These are phyloP conservation scores for Quercus glauca DNA, from an alignment of 306 rosid species.

Conservation along the genomic window DNA sequence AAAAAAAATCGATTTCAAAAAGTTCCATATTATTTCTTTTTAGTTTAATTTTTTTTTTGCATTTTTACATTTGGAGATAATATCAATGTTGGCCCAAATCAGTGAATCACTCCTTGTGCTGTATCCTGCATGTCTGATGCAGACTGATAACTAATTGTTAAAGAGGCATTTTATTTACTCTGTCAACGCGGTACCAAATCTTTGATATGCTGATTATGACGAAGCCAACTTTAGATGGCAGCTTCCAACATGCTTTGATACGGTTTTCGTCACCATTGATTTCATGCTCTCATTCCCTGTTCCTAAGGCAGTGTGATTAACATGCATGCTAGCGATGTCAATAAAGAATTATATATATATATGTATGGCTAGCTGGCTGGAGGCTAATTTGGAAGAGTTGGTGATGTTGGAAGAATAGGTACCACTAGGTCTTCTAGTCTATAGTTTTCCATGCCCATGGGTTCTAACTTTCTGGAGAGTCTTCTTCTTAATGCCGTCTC, in stretches of 20 bases:
- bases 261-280: constrained; percentile 4
- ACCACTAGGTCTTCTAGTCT: no score
- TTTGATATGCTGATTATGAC: not conserved
- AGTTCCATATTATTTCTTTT: no score
- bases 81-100: not conserved
- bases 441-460: no score
- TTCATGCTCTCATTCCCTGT: not conserved
- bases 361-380: no score
- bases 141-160: constrained; percentile 14
- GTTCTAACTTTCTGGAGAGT: no score
- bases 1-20: no score
- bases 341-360: not conserved
- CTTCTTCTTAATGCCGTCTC: no score
- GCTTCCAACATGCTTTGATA: not conserved
- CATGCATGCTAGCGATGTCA: not conserved
- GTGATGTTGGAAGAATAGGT: no score
- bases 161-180: not conserved
- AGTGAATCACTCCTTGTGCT: not conserved
- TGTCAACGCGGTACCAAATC: not conserved
- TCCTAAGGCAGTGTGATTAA: not conserved
- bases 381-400: no score
- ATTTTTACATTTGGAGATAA: not conserved
- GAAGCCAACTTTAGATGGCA: not conserved
- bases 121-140: not conserved
- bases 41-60: not conserved